Base-by-base conservation (phyloP, 2,329 filamentous ascomycete species). In the Beauveria pseudobassiana region DNA sequence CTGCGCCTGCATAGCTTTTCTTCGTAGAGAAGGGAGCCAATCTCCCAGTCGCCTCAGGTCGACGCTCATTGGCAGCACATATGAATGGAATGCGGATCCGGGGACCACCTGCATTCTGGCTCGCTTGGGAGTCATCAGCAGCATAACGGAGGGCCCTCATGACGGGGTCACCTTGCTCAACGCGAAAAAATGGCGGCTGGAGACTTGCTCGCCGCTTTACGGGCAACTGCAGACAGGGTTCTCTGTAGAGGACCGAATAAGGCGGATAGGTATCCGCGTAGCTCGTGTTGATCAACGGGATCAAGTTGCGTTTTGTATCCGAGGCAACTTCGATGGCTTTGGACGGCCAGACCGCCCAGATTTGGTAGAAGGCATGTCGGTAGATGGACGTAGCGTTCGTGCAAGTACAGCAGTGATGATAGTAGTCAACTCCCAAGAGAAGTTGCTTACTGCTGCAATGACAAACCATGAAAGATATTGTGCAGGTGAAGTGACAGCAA, bases 1-100 rank as follows among this genome's bases (percentile, higher is more conserved):
- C 87, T 90, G 67, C 89, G 80, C 63, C 89, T 82, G 69, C 88
- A 90, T 43, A 93, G 81, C 66, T 87, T 87, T 73, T 92, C 89
- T 75, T 78, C 77, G 63, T 78, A 77, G 40, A 76, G 76, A 3
- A 75, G 71, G 14, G 75, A 78, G 64, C 80, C 80, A 7, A 82
- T 88, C 67, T 91, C 88, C 89, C 89, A 93, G 70, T 92, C 88
- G n/a, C 89, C 89, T 10, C 89, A 0, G 89, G 82, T 43, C 87
- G 80, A 69, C 87, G 89, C 71, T 92, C 89, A 74, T 92, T 90
- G 53, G 89, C 89, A 61, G 86, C 83, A 66, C 88, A 90, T 64
- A 91, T 83, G 63, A 90, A 86, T 0, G 87, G 85, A 61, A 90
- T 81, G 3, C 76, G 73, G 43, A 76, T 68, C 55, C 73, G 68